Percentiles rank a stretch among this genome's conserved stretches.
Evolutionary conservation across 2,329 filamentous ascomycete genomes (phyloP).

Genomic region (Pseudophaeomoniella oleicola): DNA sequence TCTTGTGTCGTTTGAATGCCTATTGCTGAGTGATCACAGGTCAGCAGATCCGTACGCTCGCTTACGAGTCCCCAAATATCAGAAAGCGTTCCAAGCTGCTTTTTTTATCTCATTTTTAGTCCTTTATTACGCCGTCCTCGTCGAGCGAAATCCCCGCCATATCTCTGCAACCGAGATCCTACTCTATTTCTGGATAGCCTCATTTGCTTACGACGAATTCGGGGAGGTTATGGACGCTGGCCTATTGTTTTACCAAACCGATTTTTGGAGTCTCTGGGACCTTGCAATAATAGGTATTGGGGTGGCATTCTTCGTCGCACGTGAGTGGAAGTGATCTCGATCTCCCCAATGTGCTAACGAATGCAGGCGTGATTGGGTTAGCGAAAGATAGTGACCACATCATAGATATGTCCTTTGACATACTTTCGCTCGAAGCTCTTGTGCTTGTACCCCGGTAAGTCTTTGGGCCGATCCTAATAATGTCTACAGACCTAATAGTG

Average conservation of each 20-base stretch:
- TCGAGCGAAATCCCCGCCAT: conserved; percentile 51
- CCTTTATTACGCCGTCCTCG: conserved; percentile 75
- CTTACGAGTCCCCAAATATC: conserved; percentile 64
- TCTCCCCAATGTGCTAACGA: conserved; percentile 3
- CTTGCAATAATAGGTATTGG: conserved; percentile 62
- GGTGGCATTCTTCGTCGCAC: conserved; percentile 52
- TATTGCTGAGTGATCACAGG: too few relatives aligned
- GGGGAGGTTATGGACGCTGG: conserved; percentile 78
- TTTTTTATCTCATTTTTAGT: conserved; percentile 66
- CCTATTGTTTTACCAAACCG: conserved; percentile 68
- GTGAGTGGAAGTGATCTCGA: conserved; percentile 35
- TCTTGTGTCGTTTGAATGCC: too few relatives aligned
- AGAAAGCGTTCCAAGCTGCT: conserved; percentile 69
- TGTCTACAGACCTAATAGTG: conserved; percentile 3
- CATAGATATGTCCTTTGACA: conserved; percentile 72
- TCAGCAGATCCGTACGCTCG: conserved; percentile 61
- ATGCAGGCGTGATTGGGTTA: conserved; percentile 51
- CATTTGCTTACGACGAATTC: conserved; percentile 78
- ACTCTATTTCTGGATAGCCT: conserved; percentile 73
- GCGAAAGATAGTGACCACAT: conserved; percentile 43
- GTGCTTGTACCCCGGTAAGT: conserved; percentile 63
- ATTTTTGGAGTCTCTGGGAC: conserved; percentile 68
- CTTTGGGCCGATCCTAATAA: conserved; percentile 2
- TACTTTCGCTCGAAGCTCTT: conserved; percentile 75
- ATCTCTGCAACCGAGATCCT: conserved; percentile 57